Evolutionary conservation across 2,329 filamentous ascomycete genomes (phyloP), one percentile per base, ranked within the genome.

Genomic region (Paramyrothecium sp.): DNA sequence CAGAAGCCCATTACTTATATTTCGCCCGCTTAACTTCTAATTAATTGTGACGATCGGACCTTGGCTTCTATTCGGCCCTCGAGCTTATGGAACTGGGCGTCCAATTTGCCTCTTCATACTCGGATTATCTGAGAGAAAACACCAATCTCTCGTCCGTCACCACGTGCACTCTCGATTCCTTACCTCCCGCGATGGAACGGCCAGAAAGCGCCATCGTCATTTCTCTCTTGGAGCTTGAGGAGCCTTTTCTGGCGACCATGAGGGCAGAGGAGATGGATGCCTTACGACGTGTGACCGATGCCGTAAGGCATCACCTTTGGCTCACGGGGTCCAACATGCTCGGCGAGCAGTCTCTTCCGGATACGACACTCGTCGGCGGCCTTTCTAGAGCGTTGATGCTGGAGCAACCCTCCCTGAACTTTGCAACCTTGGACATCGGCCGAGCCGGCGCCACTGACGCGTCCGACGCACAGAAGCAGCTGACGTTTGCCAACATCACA

Each of bases 181-280:
- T n/a, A n/a, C n/a, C n/a, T n/a, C n/a, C n/a, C n/a, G n/a, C n/a
- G n/a, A n/a, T n/a, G n/a, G n/a, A n/a, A n/a, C n/a, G n/a, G n/a
- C n/a, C n/a, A n/a, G n/a, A n/a, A n/a, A n/a, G n/a, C n/a, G n/a
- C n/a, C n/a, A n/a, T n/a, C n/a, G n/a, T n/a, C n/a, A n/a, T n/a
- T n/a, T n/a, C n/a, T n/a, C n/a, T n/a, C n/a, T n/a, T n/a, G n/a
- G 54, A 56, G 34, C 16, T 52, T 3, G 48, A 46, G 11, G 22
- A 38, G 22, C 46, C 50, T 21, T 51, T 56, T 17, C 54, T 56
- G n/a, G 55, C 55, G 17, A 56, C 55, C 10, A 34, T 52, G 21
- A 38, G 20, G 22, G 13, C 34, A 17, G 23, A 49, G 20, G 41
- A 53, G 8, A 56, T 56, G 55, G 41, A 52, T 19, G 13, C 22